A percentile compares a stretch with the other conserved stretches of the same genome.
Evolutionary conservation across 345 rosid genomes (phyloP).

Genomic region (Sapria himalayana): DNA sequence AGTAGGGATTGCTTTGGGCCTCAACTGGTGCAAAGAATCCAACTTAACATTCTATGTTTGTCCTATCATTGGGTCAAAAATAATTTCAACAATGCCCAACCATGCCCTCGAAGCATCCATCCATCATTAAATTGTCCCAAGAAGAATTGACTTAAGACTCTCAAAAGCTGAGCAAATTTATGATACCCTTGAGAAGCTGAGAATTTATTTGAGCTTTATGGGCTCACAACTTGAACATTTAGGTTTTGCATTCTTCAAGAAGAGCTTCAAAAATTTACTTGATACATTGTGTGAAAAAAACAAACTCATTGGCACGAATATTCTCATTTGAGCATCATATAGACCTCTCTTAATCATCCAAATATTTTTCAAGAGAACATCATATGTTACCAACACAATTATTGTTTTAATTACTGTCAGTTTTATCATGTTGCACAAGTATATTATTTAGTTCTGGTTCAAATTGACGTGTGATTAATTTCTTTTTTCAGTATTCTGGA

Average conservation of each 20-base stretch:
- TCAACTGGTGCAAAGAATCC: constrained; percentile 7
- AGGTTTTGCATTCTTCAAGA: constrained; percentile 5
- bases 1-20: constrained; percentile 6
- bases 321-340: too few species aligned
- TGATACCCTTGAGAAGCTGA: constrained; percentile 4
- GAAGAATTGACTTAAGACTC: not conserved
- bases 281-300: constrained; percentile 5
- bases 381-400: too few species aligned
- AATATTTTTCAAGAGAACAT: too few species aligned
- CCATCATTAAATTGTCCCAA: not conserved
- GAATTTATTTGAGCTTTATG: constrained; percentile 1
- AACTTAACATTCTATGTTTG: constrained; percentile 1
- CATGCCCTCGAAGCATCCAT: constrained; percentile 7
- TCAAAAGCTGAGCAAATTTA: constrained; percentile 3
- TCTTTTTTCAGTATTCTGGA: too few species aligned
- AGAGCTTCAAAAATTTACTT: constrained; percentile 7
- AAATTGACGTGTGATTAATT: too few species aligned
- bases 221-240: constrained; percentile 4
- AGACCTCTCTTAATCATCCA: too few species aligned
- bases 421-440: too few species aligned
- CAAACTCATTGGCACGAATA: too few species aligned
- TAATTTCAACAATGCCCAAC: constrained; percentile 4
- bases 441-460: too few species aligned
- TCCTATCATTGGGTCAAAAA: constrained; percentile 5
- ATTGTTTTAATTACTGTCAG: too few species aligned